These are phyloP conservation scores for Yamadazyma sp. DNA, from an alignment of 1,139 yeast species.

Conservation along the genomic window DNA sequence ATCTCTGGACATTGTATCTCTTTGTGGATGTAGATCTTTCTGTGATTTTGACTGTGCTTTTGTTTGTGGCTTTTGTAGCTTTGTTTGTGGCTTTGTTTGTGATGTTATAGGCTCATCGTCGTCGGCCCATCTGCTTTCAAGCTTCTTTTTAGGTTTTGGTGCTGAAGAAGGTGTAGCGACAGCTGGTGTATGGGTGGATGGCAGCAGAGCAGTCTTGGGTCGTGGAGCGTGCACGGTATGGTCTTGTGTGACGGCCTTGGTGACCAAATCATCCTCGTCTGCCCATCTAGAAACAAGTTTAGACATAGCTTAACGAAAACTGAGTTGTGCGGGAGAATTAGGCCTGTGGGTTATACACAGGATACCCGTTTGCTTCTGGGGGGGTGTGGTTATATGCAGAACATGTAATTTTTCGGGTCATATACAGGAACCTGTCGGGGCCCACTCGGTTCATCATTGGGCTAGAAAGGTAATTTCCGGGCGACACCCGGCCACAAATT, in stretches of 20 bases:
- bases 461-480: too few species aligned
- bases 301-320: conserved; percentile 19
- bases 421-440: too few species aligned
- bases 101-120: conserved; percentile 7
- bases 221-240: neutral
- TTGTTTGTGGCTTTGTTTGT: conserved; percentile 2
- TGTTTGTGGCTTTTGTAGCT: conserved; percentile 6
- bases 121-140: conserved; percentile 34
- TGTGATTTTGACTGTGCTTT: too few species aligned
- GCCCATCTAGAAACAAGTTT: conserved; percentile 42
- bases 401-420: too few species aligned
- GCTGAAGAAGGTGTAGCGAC: conserved; percentile 12
- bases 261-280: conserved; percentile 26
- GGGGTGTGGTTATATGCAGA: too few species aligned
- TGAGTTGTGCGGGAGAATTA: neutral
- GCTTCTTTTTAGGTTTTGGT: conserved; percentile 5
- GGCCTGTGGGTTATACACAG: too few species aligned
- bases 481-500: too few species aligned
- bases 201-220: too few species aligned
- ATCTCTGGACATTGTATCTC: conserved; percentile 2
- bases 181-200: neutral
- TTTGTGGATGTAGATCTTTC: too few species aligned
- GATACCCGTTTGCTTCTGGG: too few species aligned
- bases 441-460: too few species aligned
- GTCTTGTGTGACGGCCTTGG: conserved; percentile 17